Evolutionary conservation across 2,329 filamentous ascomycete species (phyloP), one percentile per base, ranked within the genome.

Genomic region (Ceratocystis albifundus): DNA sequence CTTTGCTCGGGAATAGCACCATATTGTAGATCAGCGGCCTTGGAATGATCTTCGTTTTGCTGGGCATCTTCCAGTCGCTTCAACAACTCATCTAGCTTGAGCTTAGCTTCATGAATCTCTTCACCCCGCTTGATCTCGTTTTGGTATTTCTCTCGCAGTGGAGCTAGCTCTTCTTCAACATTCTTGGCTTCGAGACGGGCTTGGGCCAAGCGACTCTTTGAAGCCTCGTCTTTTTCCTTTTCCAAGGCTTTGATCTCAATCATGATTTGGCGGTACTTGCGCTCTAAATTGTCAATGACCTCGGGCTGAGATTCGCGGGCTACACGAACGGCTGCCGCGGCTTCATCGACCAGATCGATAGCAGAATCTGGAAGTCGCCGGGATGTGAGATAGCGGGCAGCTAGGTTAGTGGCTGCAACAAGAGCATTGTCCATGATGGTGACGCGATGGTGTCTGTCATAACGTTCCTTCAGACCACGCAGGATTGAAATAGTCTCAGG

Each of bases 371-470:
- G 94, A 69, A 99, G 84, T 73, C 94, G 86, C 71, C 94, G 84
- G 62, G 88, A 86, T 0, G 94, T 99, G 65, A 99, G 86, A 72
- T 99, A 99, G 66, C 94, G 88, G 61, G 93, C 89, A 15, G 94
- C 94, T 64, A 99, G 84, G 66, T 86, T 95, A n/a, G 94, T 90
- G 4, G 94, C 85, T 62, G 92, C 84, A 17, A 99, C 93, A 69
- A 99, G 89, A 69, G 94, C 94, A 72, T 87, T 90, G 73, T 99
- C 94, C 55, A 93, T 86, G 70, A 99, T 99, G 70, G 87, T 97
- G 72, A 99, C 94, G 81, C 93, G 92, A 75, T 99, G 94, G 76
- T 99, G 94, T 62, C 96, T 90, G 78, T 99, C 94, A 77, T 97
- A 99, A 75, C 91, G 90, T 75, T 97, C 93, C 80, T 97, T 99